Conservation (phyloP, 352 stramenopile species). For the Phytophthora lateralis region DNA sequence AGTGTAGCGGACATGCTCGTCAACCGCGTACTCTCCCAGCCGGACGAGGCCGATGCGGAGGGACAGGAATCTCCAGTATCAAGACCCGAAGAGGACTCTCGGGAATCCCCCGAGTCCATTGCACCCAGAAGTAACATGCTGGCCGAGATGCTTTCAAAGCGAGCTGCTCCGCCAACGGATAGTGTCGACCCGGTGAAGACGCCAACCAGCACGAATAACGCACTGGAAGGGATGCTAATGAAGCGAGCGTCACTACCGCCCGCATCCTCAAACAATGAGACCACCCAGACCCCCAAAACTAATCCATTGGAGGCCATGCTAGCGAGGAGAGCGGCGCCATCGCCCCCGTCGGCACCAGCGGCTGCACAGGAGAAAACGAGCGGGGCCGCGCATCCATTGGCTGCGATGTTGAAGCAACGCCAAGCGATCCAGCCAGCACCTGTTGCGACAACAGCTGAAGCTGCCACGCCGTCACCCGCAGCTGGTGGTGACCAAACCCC, state of each 20-base stretch:
- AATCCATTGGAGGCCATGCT: constrained; percentile 56
- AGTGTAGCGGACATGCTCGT: constrained; percentile 45
- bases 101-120: not conserved
- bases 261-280: constrained; percentile 6
- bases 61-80: constrained; percentile 4
- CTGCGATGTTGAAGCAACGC: constrained; percentile 54
- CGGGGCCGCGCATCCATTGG: constrained; percentile 32
- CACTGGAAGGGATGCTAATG: constrained; percentile 44
- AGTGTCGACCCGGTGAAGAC: constrained; percentile 3
- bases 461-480: not conserved
- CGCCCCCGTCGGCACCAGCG: not conserved
- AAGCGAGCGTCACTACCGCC: constrained; percentile 27
- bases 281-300: constrained; percentile 23
- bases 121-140: constrained; percentile 35
- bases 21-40: constrained; percentile 11
- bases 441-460: constrained; percentile 9
- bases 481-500: constrained; percentile 33
- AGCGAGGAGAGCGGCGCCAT: constrained; percentile 31
- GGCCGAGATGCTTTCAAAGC: constrained; percentile 43
- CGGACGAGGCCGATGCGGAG: constrained; percentile 25
- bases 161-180: constrained; percentile 21
- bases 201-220: constrained; percentile 27
- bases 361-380: constrained; percentile 11
- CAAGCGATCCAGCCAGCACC: constrained; percentile 22
- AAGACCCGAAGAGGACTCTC: not conserved